Conservation (phyloP, 2,329 filamentous ascomycete species). For the Monosporascus sp. region DNA sequence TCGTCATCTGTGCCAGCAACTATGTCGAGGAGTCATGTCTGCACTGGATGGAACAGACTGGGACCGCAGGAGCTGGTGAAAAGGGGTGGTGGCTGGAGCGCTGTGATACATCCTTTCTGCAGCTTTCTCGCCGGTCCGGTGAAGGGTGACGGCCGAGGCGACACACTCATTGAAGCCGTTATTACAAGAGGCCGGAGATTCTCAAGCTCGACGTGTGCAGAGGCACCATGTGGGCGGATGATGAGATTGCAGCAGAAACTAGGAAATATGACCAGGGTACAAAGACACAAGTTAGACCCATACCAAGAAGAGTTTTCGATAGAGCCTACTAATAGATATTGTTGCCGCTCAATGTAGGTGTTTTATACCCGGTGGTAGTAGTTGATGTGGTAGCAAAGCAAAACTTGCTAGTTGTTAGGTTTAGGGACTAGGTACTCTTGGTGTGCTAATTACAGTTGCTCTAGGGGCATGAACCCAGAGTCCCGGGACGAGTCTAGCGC, state of each 20-base stretch:
- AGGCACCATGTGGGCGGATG: neutral
- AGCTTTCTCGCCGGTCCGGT: constrained; percentile 19
- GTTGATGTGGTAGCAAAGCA: too few species aligned
- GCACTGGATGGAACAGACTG: constrained; percentile 29
- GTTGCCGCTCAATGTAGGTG: too few species aligned
- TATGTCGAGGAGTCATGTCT: constrained; percentile 37
- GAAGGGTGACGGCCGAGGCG: neutral
- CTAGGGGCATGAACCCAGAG: too few species aligned
- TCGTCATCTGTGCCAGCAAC: constrained; percentile 36
- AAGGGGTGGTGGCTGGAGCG: constrained; percentile 23
- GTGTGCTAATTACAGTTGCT: too few species aligned
- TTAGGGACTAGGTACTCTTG: too few species aligned
- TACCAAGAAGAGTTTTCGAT: too few species aligned
- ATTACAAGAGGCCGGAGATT: neutral
- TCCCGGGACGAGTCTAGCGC: too few species aligned
- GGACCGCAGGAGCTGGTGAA: constrained; percentile 24
- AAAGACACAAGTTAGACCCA: too few species aligned
- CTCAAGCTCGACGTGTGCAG: neutral
- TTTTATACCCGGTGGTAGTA: too few species aligned
- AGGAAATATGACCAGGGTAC: too few species aligned
- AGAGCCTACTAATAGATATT: too few species aligned
- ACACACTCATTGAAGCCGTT: neutral
- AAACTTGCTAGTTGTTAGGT: too few species aligned
- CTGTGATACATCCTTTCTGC: constrained; percentile 26
- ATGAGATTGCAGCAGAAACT: neutral